phyloP scores from a whole-genome alignment of 2,329 filamentous ascomycete genomes.

The Colletotrichum sp. region DNA sequence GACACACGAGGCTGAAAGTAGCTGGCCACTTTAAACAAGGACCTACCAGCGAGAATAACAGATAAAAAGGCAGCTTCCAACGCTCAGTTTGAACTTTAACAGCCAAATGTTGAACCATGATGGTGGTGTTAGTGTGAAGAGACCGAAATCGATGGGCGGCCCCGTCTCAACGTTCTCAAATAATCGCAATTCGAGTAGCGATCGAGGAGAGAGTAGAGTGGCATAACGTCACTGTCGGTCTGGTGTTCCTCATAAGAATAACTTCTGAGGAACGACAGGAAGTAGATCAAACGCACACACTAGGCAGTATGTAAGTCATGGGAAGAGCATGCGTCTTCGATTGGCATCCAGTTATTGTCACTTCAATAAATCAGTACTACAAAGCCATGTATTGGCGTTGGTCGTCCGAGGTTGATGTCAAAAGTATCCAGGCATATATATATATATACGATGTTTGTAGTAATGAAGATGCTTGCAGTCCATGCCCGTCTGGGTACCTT shows the following conservation, averaged over 20 bases:
- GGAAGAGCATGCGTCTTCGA: background rate
- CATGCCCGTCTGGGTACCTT: background rate
- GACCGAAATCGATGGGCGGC: background rate
- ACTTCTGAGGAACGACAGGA: background rate
- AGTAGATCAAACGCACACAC: background rate
- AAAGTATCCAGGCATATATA: background rate
- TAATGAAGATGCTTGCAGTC: background rate
- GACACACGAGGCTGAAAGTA: background rate
- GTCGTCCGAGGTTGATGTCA: background rate
- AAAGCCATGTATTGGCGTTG: background rate
- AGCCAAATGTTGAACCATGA: background rate
- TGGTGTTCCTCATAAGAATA: background rate
- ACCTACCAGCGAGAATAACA: rapidly evolving
- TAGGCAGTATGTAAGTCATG: background rate
- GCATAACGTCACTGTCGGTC: background rate
- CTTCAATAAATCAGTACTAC: background rate
- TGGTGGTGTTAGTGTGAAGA: rapidly evolving
- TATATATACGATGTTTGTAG: background rate
- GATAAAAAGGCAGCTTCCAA: background rate
- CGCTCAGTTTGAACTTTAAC: background rate
- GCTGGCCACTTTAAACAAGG: background rate
- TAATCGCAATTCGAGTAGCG: background rate
- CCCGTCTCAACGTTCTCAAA: background rate
- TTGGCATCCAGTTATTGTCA: background rate
- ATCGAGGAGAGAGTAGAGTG: rapidly evolving